Percentiles rank a stretch among this genome's conserved stretches.
phyloP scores from a whole-genome alignment of 2,329 filamentous ascomycete species.

The Fusarium globosum region DNA sequence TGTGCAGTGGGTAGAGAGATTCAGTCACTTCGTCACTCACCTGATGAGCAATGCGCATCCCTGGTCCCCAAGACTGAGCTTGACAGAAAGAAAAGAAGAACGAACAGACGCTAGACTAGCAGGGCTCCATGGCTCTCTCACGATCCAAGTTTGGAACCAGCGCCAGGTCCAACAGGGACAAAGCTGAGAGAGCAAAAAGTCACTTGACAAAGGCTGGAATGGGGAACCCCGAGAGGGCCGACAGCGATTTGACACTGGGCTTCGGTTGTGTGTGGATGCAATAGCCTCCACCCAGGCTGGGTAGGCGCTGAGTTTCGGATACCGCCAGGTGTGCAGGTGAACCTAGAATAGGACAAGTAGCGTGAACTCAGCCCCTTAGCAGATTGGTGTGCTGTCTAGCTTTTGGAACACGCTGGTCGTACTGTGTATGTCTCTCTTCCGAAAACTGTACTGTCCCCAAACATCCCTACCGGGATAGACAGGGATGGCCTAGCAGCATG shows the following conservation, averaged over 20 bases:
- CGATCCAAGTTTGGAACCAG: conserved; percentile 30
- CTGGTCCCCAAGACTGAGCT: conserved; percentile 27
- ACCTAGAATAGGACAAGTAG: conserved; percentile 33
- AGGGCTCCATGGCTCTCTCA: conserved; percentile 30
- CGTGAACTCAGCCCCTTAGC: conserved; percentile 33
- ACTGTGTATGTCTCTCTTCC: conserved; percentile 30
- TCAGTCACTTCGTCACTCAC: conserved; percentile 35
- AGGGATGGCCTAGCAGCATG: conserved; percentile 40
- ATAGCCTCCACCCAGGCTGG: conserved; percentile 25
- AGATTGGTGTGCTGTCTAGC: conserved; percentile 31
- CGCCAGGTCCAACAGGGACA: conserved; percentile 11
- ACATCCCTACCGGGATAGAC: conserved; percentile 31
- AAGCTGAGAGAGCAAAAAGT: conserved; percentile 28
- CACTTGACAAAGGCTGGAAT: conserved; percentile 45
- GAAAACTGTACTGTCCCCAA: conserved; percentile 38
- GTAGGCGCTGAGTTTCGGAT: conserved; percentile 39
- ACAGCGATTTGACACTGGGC: conserved; percentile 38
- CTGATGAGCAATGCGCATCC: conserved; percentile 37
- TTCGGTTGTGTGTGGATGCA: conserved; percentile 21
- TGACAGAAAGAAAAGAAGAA: neutral
- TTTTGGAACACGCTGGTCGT: conserved; percentile 25
- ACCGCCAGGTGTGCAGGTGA: conserved; percentile 22
- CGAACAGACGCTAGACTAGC: conserved; percentile 3
- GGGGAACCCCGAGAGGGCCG: conserved; percentile 37
- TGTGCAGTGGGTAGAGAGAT: neutral